Percentiles rank a stretch among this genome's conserved stretches.
phyloP scores from a whole-genome alignment of 2,329 filamentous ascomycete genomes.

The Trichoderma aggressivum region DNA sequence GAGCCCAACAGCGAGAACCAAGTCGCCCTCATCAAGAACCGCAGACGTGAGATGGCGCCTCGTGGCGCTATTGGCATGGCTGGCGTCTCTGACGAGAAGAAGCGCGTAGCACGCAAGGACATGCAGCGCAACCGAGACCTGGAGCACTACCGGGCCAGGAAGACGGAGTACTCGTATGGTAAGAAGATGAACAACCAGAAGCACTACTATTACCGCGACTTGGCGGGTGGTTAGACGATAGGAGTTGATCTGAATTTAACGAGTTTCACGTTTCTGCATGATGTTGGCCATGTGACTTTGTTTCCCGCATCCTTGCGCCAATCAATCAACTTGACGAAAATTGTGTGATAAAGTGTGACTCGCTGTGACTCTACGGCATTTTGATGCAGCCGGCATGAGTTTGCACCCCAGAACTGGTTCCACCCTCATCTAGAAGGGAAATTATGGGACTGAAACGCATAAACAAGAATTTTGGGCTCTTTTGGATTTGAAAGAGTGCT shows the following conservation, averaged over 20 bases:
- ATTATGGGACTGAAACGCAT: neutral
- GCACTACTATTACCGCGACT: conserved; percentile 53
- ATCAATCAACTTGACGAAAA: neutral
- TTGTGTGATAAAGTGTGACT: neutral
- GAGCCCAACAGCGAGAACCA: conserved; percentile 36
- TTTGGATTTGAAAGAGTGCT: neutral
- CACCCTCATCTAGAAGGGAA: neutral
- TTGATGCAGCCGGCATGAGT: neutral
- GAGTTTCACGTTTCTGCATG: neutral
- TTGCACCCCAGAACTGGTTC: neutral
- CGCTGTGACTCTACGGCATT: neutral
- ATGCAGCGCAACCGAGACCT: conserved; percentile 68
- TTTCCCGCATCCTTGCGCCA: neutral
- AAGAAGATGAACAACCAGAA: conserved; percentile 72
- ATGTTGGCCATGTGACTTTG: neutral
- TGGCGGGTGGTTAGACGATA: conserved; percentile 40
- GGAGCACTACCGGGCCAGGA: conserved; percentile 58
- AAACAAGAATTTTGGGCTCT: neutral
- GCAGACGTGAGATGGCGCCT: conserved; percentile 56
- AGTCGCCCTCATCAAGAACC: conserved; percentile 33
- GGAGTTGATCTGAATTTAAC: neutral
- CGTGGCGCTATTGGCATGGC: conserved; percentile 75
- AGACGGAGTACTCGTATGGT: conserved; percentile 67
- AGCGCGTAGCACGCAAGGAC: conserved; percentile 60
- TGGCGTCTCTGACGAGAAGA: conserved; percentile 73